These are phyloP conservation scores for Neurospora sublineolata DNA, from an alignment of 495 filamentous ascomycete species.

Conservation along the genomic window DNA sequence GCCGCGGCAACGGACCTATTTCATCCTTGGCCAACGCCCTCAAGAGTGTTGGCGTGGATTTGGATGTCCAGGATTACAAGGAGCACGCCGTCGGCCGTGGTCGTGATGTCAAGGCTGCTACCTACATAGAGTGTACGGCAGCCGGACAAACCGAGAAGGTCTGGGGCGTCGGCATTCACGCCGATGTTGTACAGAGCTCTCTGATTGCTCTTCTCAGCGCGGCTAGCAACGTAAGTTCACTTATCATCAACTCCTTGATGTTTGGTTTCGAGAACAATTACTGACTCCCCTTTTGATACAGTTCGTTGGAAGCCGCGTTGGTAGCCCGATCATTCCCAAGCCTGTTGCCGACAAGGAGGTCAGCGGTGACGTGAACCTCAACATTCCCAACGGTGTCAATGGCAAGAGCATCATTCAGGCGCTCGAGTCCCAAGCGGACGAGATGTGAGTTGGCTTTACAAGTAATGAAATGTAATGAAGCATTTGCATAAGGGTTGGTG, in stretches of 20 bases:
- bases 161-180: constrained; percentile 94
- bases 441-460: constrained; percentile 25
- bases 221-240: constrained; percentile 67
- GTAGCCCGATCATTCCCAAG: constrained; percentile 42
- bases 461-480: background rate
- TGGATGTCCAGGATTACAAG: constrained; percentile 92
- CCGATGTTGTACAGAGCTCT: constrained; percentile 87
- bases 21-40: constrained; percentile 81
- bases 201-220: constrained; percentile 82
- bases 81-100: constrained; percentile 84
- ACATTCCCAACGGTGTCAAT: constrained; percentile 9
- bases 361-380: constrained; percentile 28
- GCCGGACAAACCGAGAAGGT: constrained; percentile 58
- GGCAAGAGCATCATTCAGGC: constrained; percentile 25
- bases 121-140: constrained; percentile 83
- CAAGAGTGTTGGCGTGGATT: constrained; percentile 66
- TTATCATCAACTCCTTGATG: background rate
- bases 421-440: constrained; percentile 37
- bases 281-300: constrained; percentile 16
- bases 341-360: constrained; percentile 22
- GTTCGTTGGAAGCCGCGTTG: constrained; percentile 47
- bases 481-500: background rate
- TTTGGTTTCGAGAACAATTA: constrained; percentile 3
- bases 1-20: constrained; percentile 80
- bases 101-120: constrained; percentile 75